These are phyloP conservation scores for Bipolaris oryzae DNA, from an alignment of 2,329 filamentous ascomycete genomes.

Conservation along the genomic window DNA sequence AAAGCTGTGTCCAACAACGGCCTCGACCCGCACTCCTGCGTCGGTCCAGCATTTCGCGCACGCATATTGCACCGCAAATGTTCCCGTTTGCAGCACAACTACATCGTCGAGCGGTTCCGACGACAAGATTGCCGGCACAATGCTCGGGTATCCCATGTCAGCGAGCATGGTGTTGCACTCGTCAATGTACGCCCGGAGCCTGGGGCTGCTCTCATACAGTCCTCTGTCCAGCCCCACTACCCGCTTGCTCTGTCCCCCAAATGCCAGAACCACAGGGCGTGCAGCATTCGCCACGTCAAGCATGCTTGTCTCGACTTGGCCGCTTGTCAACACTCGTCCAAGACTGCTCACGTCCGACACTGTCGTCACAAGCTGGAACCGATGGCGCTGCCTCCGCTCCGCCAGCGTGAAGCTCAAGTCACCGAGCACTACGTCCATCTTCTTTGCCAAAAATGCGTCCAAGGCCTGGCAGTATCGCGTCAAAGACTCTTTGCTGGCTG, in stretches of 20 bases:
- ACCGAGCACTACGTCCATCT: neutral
- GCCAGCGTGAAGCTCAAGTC: slow-evolving; percentile 2
- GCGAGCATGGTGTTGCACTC: neutral
- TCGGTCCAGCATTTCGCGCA: neutral
- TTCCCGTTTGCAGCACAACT: neutral
- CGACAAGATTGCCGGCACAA: neutral
- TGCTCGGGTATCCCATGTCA: neutral
- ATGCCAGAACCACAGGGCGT: slow-evolving; percentile 19
- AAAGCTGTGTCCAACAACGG: slow-evolving; percentile 35
- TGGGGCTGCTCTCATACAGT: slow-evolving; percentile 11
- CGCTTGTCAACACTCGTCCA: neutral
- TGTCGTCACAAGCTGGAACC: neutral
- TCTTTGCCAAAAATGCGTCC: neutral
- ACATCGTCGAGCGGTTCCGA: neutral
- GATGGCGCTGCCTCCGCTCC: slow-evolving; percentile 3
- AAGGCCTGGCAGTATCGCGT: neutral
- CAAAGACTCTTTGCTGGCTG: slow-evolving; percentile 1
- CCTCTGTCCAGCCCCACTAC: slow-evolving; percentile 10
- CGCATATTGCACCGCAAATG: slow-evolving; percentile 1
- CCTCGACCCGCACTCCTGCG: neutral
- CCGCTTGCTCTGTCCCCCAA: slow-evolving; percentile 22
- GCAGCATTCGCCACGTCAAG: neutral
- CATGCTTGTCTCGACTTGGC: neutral
- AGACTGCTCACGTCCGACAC: neutral
- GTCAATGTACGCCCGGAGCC: slow-evolving; percentile 5